phyloP scores from a whole-genome alignment of 495 filamentous ascomycete species.

The Aspergillus diversus region DNA sequence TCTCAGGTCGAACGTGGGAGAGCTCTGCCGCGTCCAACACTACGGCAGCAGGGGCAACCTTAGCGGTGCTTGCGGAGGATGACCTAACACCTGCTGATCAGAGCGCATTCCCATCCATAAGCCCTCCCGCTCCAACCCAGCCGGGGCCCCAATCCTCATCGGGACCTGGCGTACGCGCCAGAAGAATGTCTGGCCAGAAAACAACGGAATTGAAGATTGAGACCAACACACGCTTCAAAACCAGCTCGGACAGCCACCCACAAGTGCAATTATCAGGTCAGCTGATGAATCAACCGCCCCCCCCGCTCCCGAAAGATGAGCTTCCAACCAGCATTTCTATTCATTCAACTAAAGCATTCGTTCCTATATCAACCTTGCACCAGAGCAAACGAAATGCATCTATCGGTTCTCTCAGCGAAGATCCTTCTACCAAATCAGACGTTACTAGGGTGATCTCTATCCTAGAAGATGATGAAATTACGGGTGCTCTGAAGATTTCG shows the following conservation, averaged over 20 bases:
- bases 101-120: constrained; percentile 32
- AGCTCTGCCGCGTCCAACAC: constrained; percentile 82
- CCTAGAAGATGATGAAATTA: constrained; percentile 41
- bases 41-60: constrained; percentile 68
- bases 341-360: constrained; percentile 21
- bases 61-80: constrained; percentile 80
- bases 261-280: constrained; percentile 43
- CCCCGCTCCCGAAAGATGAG: constrained; percentile 38
- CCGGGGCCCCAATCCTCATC: constrained; percentile 40
- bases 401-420: constrained; percentile 36
- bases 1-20: constrained; percentile 84
- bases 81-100: constrained; percentile 37
- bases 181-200: constrained; percentile 80
- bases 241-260: constrained; percentile 44
- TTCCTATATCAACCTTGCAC: constrained; percentile 29
- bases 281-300: constrained; percentile 28
- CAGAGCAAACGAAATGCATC: constrained; percentile 37
- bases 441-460: constrained; percentile 44
- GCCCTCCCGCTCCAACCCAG: constrained; percentile 9
- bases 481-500: constrained; percentile 40
- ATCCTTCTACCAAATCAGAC: constrained; percentile 31
- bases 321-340: constrained; percentile 27
- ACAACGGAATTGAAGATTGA: constrained; percentile 88
- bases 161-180: constrained; percentile 67
- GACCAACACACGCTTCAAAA: constrained; percentile 58